These are phyloP conservation scores for Xylaria sp. DNA, from an alignment of 2,329 filamentous ascomycete species.

Conservation along the genomic window DNA sequence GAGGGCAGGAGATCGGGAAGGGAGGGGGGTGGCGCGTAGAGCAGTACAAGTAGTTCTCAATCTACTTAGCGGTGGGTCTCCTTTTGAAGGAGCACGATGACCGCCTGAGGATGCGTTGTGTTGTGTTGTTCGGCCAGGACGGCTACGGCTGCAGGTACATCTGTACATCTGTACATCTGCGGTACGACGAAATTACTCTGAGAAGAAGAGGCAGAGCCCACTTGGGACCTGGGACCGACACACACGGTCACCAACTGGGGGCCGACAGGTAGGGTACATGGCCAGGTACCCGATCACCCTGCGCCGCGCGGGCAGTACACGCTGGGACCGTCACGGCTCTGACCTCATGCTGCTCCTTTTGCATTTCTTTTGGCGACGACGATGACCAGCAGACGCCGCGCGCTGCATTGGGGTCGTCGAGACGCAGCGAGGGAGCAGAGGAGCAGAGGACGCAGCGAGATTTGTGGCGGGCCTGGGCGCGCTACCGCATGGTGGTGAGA, in stretches of 20 bases:
- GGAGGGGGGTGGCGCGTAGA: conserved; percentile 50
- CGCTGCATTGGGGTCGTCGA: conserved; percentile 35
- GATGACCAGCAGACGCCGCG: conserved; percentile 35
- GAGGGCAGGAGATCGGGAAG: conserved; percentile 48
- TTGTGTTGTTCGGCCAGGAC: conserved; percentile 42
- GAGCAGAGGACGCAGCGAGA: no score
- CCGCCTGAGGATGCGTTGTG: conserved; percentile 35
- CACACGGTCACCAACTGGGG: conserved; percentile 43
- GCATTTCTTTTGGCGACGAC: conserved; percentile 30
- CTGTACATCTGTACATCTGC: conserved; percentile 47
- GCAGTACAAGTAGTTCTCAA: conserved; percentile 45
- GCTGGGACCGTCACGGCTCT: conserved; percentile 34
- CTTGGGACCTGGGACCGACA: conserved; percentile 45
- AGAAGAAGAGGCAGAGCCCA: conserved; percentile 42
- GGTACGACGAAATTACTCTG: conserved; percentile 38
- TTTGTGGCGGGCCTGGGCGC: conserved; percentile 40
- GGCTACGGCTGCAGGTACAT: conserved; percentile 48
- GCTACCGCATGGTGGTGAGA: conserved; percentile 33
- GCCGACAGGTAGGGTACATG: conserved; percentile 29
- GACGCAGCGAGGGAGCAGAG: no score
- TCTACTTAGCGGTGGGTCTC: conserved; percentile 40
- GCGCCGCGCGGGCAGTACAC: neutral
- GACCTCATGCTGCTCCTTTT: conserved; percentile 36
- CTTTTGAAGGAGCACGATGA: conserved; percentile 41
- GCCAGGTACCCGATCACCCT: conserved; percentile 27